A percentile compares a stretch with the other conserved stretches of the same genome.
Evolutionary conservation across 345 rosid genomes (phyloP).

Genomic region (Hibiscus syriacus): DNA sequence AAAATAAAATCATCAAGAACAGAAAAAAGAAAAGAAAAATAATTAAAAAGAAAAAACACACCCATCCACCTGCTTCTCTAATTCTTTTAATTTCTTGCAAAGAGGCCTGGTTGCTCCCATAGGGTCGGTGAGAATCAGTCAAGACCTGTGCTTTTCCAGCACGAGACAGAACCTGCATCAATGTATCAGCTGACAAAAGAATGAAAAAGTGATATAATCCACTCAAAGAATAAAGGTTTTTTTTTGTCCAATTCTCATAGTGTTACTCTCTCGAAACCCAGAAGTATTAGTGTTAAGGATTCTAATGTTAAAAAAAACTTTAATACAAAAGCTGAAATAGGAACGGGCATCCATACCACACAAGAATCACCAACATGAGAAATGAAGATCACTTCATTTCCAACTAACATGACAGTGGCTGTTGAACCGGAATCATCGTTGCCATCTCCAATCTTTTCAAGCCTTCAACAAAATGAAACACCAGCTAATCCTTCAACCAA

Average conservation of each 20-base stretch:
- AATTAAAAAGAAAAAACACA: slow-evolving; percentile 30
- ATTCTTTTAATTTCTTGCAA: slow-evolving; percentile 78
- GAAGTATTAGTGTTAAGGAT: background rate
- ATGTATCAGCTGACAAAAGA: slow-evolving; percentile 3
- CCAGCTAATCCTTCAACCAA: slow-evolving; percentile 25
- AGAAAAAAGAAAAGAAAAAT: slow-evolving; percentile 5
- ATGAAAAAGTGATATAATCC: background rate
- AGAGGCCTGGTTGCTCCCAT: slow-evolving; percentile 61
- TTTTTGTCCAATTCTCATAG: background rate
- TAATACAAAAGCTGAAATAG: background rate
- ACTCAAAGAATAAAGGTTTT: background rate
- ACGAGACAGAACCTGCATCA: slow-evolving; percentile 64
- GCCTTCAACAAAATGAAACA: slow-evolving; percentile 52
- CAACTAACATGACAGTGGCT: slow-evolving; percentile 64
- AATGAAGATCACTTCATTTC: slow-evolving; percentile 45
- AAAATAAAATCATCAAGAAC: slow-evolving; percentile 20
- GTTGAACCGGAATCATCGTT: slow-evolving; percentile 90
- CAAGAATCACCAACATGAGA: slow-evolving; percentile 87
- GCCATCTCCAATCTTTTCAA: slow-evolving; percentile 40
- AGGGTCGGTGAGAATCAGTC: slow-evolving; percentile 82
- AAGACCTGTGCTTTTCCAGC: slow-evolving; percentile 64
- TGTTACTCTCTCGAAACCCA: background rate
- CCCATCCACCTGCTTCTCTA: slow-evolving; percentile 99
- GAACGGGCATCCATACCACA: slow-evolving; percentile 40
- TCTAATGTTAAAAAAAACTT: background rate